These are phyloP conservation scores for Geotrichum australiense DNA, from an alignment of 1,139 yeast species.

Conservation along the genomic window DNA sequence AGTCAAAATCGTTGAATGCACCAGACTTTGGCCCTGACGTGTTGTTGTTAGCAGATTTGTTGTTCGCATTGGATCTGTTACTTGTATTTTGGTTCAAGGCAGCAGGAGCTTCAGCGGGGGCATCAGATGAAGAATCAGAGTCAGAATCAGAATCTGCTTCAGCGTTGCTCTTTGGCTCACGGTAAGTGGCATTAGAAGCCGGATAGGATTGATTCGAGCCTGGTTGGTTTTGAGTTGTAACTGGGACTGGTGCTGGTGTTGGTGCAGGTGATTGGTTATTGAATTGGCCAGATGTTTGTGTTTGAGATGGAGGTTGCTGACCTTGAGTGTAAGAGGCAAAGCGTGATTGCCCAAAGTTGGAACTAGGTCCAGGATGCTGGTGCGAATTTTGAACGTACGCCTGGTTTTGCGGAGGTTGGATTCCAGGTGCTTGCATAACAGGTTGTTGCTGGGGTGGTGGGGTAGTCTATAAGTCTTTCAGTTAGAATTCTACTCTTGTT, in stretches of 20 bases:
- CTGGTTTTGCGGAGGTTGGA: too few relatives aligned
- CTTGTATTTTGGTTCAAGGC: too few relatives aligned
- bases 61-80: neutral
- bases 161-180: neutral
- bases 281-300: slow-evolving; percentile 7
- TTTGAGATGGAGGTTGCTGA: slow-evolving; percentile 4
- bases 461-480: too few relatives aligned
- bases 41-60: too few relatives aligned
- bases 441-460: too few relatives aligned
- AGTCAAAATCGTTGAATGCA: slow-evolving; percentile 47
- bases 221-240: slow-evolving; percentile 1
- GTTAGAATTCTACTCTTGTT: too few relatives aligned
- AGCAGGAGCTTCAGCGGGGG: slow-evolving; percentile 36
- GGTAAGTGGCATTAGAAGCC: slow-evolving; percentile 5
- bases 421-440: too few relatives aligned
- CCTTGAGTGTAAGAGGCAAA: neutral
- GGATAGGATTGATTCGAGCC: slow-evolving; percentile 5
- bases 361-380: neutral
- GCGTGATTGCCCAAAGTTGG: neutral
- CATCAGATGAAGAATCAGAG: slow-evolving; percentile 32
- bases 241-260: neutral
- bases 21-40: too few relatives aligned
- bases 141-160: slow-evolving; percentile 16
- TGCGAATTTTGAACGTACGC: too few relatives aligned
- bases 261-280: neutral